Evolutionary conservation across 1,284 basidiomycete genomes (phyloP).

Genomic region (Irpex sp.): DNA sequence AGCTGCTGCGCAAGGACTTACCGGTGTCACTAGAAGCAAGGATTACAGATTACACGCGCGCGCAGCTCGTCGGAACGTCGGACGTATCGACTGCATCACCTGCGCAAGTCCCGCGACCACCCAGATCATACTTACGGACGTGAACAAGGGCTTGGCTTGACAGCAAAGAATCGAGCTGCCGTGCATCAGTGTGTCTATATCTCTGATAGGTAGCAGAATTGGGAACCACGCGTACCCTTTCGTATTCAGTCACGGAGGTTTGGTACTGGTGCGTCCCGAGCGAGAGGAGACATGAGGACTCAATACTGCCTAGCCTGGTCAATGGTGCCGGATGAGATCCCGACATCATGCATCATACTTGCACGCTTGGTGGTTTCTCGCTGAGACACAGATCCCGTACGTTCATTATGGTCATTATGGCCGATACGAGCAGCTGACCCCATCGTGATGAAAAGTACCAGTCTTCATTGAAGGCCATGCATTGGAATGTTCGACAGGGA

Average conservation of each 20-base stretch:
- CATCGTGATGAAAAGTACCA: too few species aligned
- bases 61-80: not conserved
- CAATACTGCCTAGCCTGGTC: not conserved
- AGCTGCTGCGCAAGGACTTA: too few species aligned
- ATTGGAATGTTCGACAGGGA: too few species aligned
- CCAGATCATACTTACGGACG: not conserved
- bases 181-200: too few species aligned
- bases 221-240: not conserved
- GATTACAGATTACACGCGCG: not conserved
- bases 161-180: too few species aligned
- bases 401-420: not conserved
- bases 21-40: not conserved
- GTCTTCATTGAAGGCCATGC: too few species aligned
- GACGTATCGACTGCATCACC: not conserved
- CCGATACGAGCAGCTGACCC: too few species aligned
- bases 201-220: too few species aligned
- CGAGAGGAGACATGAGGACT: not conserved
- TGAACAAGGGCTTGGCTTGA: too few species aligned
- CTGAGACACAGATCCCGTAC: not conserved
- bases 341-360: not conserved
- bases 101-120: not conserved
- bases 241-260: not conserved
- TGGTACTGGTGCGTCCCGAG: not conserved
- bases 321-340: not conserved
- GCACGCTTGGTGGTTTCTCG: not conserved